These are phyloP conservation scores for Houttuynia cordata DNA, from an alignment of 164 flowering plant species.

Conservation along the genomic window DNA sequence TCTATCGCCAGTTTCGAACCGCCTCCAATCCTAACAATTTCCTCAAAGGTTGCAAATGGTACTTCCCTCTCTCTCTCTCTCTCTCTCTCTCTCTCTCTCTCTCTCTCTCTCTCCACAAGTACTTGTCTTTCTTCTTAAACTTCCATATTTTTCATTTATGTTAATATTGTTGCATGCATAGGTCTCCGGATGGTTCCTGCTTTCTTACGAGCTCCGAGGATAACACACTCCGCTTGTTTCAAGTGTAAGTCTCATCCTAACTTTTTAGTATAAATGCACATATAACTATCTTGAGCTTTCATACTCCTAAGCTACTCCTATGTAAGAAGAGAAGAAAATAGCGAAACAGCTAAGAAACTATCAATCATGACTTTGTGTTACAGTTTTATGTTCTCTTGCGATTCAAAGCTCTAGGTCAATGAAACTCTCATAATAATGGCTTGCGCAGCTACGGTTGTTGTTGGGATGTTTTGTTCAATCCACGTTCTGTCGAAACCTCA, in stretches of 20 bases:
- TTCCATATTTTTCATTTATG: not conserved
- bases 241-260: conserved; percentile 48
- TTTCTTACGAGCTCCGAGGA: conserved; percentile 77
- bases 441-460: no score
- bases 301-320: no score
- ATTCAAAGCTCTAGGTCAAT: no score
- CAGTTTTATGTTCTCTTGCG: no score
- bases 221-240: conserved; percentile 51
- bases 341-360: no score
- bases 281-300: no score
- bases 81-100: no score
- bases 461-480: not conserved
- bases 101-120: not conserved
- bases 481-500: not conserved
- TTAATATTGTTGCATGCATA: conserved; percentile 10
- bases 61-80: no score
- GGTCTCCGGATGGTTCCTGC: conserved; percentile 97
- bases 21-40: conserved; percentile 68
- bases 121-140: not conserved
- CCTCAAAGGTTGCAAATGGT: conserved; percentile 88
- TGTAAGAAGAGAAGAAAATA: no score
- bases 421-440: no score
- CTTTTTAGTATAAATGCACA: no score
- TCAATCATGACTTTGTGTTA: no score
- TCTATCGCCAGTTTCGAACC: conserved; percentile 57